Evolutionary conservation across 306 rosid species (phyloP).

Genomic region (Argentina anserina): DNA sequence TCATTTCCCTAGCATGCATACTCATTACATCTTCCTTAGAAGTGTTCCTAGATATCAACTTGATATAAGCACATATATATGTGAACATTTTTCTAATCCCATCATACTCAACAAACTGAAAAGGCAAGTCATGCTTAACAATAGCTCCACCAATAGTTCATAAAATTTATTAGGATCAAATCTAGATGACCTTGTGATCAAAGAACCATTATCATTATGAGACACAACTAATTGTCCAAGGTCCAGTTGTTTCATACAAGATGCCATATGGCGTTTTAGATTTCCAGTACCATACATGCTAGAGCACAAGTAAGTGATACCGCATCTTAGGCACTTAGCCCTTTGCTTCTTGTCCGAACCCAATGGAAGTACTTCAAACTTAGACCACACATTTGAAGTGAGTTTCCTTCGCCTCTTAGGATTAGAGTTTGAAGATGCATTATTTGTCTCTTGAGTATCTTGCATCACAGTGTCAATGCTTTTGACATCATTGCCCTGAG

Average conservation of each 20-base stretch:
- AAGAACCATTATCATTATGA: neutral
- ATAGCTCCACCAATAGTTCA: neutral
- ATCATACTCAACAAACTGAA: neutral
- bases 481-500: too few relatives aligned
- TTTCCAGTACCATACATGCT: neutral
- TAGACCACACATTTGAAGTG: neutral
- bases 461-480: neutral
- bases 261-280: neutral
- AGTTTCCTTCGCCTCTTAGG: neutral
- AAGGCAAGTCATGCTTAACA: neutral
- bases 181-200: neutral
- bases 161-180: neutral
- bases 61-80: neutral
- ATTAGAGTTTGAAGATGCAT: neutral
- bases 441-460: neutral
- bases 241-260: neutral
- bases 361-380: neutral
- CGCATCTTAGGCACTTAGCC: neutral
- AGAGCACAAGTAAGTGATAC: neutral
- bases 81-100: neutral
- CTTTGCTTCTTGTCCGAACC: neutral
- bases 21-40: neutral
- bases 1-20: neutral
- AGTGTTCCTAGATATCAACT: neutral
- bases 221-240: neutral